These are phyloP conservation scores for Colletotrichum tofieldiae DNA, from an alignment of 2,329 filamentous ascomycete species.

Conservation along the genomic window DNA sequence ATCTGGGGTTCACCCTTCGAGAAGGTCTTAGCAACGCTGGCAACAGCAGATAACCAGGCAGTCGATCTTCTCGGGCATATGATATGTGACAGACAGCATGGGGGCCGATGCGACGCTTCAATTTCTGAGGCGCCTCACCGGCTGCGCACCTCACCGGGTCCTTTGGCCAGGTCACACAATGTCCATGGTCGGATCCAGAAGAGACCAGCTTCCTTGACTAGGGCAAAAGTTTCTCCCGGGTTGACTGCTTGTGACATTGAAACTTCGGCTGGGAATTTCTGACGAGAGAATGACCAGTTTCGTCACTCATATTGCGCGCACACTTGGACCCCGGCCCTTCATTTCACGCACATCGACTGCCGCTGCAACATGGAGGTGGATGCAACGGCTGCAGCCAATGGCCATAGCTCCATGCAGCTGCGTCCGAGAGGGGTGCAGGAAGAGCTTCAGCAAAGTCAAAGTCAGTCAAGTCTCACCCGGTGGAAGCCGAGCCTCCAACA, in stretches of 20 bases:
- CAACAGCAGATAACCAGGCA: slow-evolving; percentile 33
- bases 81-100: slow-evolving; percentile 33
- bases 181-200: not conserved
- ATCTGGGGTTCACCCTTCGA: slow-evolving; percentile 28
- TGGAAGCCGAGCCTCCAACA: slow-evolving; percentile 16
- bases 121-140: slow-evolving; percentile 7
- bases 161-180: not conserved
- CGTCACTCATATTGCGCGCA: not conserved
- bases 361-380: slow-evolving; percentile 6
- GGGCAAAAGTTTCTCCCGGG: not conserved
- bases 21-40: slow-evolving; percentile 28
- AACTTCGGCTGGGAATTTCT: not conserved
- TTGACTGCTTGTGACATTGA: not conserved
- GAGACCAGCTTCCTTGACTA: not conserved
- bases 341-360: slow-evolving; percentile 16
- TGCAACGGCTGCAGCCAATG: slow-evolving; percentile 16
- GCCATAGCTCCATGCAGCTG: slow-evolving; percentile 40
- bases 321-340: slow-evolving; percentile 2
- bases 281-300: slow-evolving; percentile 17
- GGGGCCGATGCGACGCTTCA: slow-evolving; percentile 1
- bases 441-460: slow-evolving; percentile 11
- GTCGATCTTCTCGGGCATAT: slow-evolving; percentile 28
- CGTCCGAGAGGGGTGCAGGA: slow-evolving; percentile 4
- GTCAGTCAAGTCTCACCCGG: slow-evolving; percentile 18
- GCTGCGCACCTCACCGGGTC: not conserved